phyloP scores from a whole-genome alignment of 2,329 filamentous ascomycete genomes.

The Penicillium capsulatum region DNA sequence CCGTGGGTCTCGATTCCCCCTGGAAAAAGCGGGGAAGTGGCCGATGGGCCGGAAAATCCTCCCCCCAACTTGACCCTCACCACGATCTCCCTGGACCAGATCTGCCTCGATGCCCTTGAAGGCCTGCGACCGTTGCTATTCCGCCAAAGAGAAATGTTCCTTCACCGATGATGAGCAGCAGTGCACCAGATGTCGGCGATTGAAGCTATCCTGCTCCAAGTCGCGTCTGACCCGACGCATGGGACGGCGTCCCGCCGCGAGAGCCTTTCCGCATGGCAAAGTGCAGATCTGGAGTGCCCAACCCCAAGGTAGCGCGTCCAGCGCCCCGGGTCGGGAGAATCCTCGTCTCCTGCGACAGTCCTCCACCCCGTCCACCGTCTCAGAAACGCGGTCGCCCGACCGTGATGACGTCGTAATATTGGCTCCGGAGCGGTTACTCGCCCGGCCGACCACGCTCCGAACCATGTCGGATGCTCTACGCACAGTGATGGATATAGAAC shows the following conservation, averaged over 20 bases:
- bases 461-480: constrained; percentile 18
- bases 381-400: constrained; percentile 5
- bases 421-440: constrained; percentile 18
- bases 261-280: constrained; percentile 14
- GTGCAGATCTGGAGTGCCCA: constrained; percentile 17
- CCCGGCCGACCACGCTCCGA: constrained; percentile 9
- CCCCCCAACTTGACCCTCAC: background rate
- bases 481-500: constrained; percentile 17
- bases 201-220: constrained; percentile 17
- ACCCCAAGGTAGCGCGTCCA: constrained; percentile 6
- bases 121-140: constrained; percentile 19
- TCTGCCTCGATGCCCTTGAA: constrained; percentile 12
- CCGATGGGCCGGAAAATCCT: constrained; percentile 2
- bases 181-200: constrained; percentile 18
- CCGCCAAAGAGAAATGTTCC: constrained; percentile 19
- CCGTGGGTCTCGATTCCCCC: background rate
- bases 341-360: background rate
- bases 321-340: constrained; percentile 5
- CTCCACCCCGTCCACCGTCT: constrained; percentile 3
- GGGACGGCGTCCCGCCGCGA: constrained; percentile 13
- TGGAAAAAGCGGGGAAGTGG: constrained; percentile 5
- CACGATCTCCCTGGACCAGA: constrained; percentile 1
- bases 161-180: constrained; percentile 13
- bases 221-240: constrained; percentile 17
- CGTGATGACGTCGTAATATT: constrained; percentile 4